Evolutionary conservation across 2,329 filamentous ascomycete genomes (phyloP).

Genomic region (Xylaria sp.): DNA sequence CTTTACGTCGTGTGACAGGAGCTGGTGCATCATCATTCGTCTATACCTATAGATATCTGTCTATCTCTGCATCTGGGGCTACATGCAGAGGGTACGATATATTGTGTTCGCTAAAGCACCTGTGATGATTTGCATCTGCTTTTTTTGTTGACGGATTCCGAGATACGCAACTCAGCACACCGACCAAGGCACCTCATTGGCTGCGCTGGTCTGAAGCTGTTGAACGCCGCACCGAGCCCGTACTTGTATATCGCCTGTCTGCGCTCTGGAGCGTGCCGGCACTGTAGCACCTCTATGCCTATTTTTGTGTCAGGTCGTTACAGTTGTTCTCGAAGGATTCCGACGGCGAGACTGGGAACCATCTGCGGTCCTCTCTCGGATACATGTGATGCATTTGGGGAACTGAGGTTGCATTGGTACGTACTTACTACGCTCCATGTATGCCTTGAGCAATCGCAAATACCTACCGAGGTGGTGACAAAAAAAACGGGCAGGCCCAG

Average conservation of each 20-base stretch:
- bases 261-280: background rate
- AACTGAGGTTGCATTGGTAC: slow-evolving; percentile 5
- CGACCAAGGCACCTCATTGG: slow-evolving; percentile 15
- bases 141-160: slow-evolving; percentile 30
- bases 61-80: background rate
- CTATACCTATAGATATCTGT: background rate
- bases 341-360: background rate
- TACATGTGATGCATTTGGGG: background rate
- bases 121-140: slow-evolving; percentile 27
- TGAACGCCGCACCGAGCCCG: slow-evolving; percentile 13
- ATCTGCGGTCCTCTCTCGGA: background rate
- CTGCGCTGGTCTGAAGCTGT: slow-evolving; percentile 3
- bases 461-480: too few relatives aligned
- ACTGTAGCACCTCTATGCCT: slow-evolving; percentile 19
- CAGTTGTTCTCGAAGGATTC: slow-evolving; percentile 30
- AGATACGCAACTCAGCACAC: slow-evolving; percentile 22
- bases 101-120: slow-evolving; percentile 21
- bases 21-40: background rate
- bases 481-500: too few relatives aligned
- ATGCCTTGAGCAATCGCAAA: slow-evolving; percentile 7
- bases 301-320: slow-evolving; percentile 27
- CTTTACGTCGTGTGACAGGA: slow-evolving; percentile 3
- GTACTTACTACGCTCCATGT: background rate
- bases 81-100: slow-evolving; percentile 14
- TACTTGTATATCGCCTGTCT: slow-evolving; percentile 10